Evolutionary conservation across 305 asterid species (phyloP), one percentile per base, ranked within the genome.

Genomic region (Fraxinus albicans): DNA sequence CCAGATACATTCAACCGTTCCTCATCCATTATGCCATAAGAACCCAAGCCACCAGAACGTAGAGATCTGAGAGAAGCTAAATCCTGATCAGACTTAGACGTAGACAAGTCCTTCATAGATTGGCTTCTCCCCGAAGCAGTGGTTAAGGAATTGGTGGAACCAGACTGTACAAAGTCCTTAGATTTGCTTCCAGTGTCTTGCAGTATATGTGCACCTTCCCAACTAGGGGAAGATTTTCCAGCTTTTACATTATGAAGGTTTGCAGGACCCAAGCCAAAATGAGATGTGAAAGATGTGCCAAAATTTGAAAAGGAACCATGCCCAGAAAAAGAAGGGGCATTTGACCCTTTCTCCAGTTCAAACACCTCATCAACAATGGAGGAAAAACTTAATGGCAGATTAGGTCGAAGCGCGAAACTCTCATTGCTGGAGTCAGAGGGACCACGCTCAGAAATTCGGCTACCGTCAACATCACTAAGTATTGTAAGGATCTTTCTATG

Each of bases 281-380:
- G 92, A 85, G 98, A 84, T 44, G 92, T 86, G 80, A 95, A 83
- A 76, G 94, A 82, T 81, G 86, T 74, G 79, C 85, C 89, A 85
- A 85, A 89, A 58, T 91, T 85, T 77, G 94, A 91, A 42, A 90
- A 80, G 47, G 91, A 75, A 47, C 82, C 86, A 82, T 89, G 96
- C 76, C 90, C 93, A 74, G 90, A 78, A 82, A 84, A 75, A 75
- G 83, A 75, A 50, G 85, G 75, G 31, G 80, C 86, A 81, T 87
- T 83, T 78, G 98, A 86, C 80, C 94, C 97, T 87, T 90, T 94
- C 93, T 92, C 99, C 76, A 95, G 94, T 88, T 97, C 98, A 88
- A 97, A 97, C 79, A 94, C 90, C 85, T 97, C 99, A 89, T 97
- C 98, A 5, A 97, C 99, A 65, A 97, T 92, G 84, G 98, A 92